Evolutionary conservation across 257 asterid species (phyloP).

Genomic region (Przewalskia tangutica): DNA sequence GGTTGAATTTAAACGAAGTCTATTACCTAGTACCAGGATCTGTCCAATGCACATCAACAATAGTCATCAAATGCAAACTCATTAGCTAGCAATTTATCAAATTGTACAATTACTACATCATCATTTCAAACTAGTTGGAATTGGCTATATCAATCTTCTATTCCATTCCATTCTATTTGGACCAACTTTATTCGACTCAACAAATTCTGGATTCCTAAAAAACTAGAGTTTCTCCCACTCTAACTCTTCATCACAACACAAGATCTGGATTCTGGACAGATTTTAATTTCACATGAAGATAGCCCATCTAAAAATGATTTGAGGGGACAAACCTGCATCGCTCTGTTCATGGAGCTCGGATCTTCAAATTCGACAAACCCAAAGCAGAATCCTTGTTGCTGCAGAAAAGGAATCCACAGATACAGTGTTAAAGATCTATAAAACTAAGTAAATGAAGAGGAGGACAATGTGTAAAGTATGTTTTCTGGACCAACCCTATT

Average conservation of each 20-base stretch:
- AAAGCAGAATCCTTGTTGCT: slow-evolving; percentile 14
- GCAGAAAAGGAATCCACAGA: background rate
- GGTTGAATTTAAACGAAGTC: background rate
- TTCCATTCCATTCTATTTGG: too few species aligned
- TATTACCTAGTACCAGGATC: background rate
- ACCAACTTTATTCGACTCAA: too few species aligned
- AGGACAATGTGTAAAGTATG: background rate
- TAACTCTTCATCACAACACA: background rate
- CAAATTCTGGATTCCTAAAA: too few species aligned
- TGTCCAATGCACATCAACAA: background rate
- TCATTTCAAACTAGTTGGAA: background rate
- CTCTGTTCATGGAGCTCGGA: slow-evolving; percentile 3
- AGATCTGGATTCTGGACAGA: background rate
- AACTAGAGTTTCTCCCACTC: too few species aligned
- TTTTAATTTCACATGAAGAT: background rate
- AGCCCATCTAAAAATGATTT: background rate
- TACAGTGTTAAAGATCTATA: background rate
- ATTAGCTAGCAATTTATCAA: background rate
- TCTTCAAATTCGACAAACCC: slow-evolving; percentile 8
- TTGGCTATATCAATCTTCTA: too few species aligned
- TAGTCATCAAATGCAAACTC: background rate
- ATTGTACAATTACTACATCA: background rate
- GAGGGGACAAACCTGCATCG: background rate
- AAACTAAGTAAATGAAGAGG: background rate
- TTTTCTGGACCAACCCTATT: background rate